Percentiles rank a stretch among this genome's conserved stretches.
Evolutionary conservation across 2,329 filamentous ascomycete species (phyloP).

Genomic region (Calonectria honghensis): DNA sequence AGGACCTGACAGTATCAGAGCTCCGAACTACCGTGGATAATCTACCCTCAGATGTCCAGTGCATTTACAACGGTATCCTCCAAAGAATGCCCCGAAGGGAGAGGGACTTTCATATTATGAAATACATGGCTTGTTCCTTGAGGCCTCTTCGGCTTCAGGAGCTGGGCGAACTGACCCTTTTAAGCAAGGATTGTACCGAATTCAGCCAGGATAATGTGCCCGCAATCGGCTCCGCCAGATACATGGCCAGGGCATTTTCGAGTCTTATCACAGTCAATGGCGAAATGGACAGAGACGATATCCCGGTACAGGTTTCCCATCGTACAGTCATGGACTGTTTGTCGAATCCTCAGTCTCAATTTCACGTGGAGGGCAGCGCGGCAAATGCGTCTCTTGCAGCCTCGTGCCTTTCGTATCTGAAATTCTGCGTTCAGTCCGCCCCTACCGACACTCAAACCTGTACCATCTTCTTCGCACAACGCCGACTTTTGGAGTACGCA

Average conservation of each 20-base stretch:
- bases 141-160: slow-evolving; percentile 6
- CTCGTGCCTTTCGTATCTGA: slow-evolving; percentile 5
- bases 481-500: slow-evolving; percentile 2
- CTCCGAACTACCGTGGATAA: neutral
- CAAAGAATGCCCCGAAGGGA: slow-evolving; percentile 10
- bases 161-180: slow-evolving; percentile 5
- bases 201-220: slow-evolving; percentile 3
- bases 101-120: slow-evolving; percentile 1
- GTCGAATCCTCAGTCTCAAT: neutral
- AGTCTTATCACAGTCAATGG: neutral
- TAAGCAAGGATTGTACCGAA: neutral
- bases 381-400: neutral
- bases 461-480: neutral
- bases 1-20: slow-evolving; percentile 13
- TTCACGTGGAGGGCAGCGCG: neutral
- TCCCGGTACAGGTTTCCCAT: neutral
- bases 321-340: neutral
- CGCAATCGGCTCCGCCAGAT: neutral
- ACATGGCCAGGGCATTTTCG: slow-evolving; percentile 5
- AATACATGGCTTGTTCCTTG: neutral
- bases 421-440: slow-evolving; percentile 14
- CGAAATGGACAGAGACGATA: neutral
- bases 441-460: neutral
- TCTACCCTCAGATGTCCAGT: neutral
- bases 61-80: neutral